Evolutionary conservation across 352 stramenopile genomes (phyloP).

Genomic region (Globisporangium apiculatum): DNA sequence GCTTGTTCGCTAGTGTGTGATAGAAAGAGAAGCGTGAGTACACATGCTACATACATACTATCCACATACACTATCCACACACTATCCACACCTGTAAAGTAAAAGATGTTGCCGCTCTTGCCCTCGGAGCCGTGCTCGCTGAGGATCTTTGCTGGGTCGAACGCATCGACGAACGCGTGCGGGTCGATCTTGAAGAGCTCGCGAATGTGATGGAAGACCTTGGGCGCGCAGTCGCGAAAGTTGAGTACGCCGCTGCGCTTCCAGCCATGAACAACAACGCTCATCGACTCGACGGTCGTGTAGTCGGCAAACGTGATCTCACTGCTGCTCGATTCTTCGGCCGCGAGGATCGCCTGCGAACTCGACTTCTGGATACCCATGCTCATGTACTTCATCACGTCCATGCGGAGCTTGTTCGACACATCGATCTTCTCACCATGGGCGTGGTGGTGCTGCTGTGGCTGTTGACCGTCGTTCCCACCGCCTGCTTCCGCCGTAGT

Average conservation of each 20-base stretch:
- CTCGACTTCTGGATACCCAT: constrained; percentile 77
- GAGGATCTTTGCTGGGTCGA: constrained; percentile 59
- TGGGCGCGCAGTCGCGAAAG: constrained; percentile 71
- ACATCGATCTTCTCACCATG: constrained; percentile 48
- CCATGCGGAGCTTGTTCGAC: constrained; percentile 73
- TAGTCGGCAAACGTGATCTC: constrained; percentile 66
- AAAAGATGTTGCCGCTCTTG: constrained; percentile 85
- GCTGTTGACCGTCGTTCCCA: neutral
- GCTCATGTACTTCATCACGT: constrained; percentile 85
- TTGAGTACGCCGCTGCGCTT: constrained; percentile 43
- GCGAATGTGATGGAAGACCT: constrained; percentile 74
- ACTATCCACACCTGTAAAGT: constrained; percentile 51
- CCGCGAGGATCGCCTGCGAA: constrained; percentile 31
- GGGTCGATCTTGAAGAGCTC: constrained; percentile 68
- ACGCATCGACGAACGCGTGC: constrained; percentile 68
- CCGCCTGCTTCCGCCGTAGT: neutral
- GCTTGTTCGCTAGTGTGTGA: constrained; percentile 52
- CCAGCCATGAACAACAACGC: constrained; percentile 60
- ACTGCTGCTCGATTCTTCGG: constrained; percentile 16
- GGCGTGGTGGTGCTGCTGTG: constrained; percentile 1
- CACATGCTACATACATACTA: neutral
- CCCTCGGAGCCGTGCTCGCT: constrained; percentile 77
- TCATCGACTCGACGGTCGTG: constrained; percentile 58
- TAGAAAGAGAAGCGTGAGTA: constrained; percentile 7
- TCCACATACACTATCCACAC: neutral